Evolutionary conservation across 108 stramenopile species (phyloP).

Genomic region (Chaetoceros muelleri): DNA sequence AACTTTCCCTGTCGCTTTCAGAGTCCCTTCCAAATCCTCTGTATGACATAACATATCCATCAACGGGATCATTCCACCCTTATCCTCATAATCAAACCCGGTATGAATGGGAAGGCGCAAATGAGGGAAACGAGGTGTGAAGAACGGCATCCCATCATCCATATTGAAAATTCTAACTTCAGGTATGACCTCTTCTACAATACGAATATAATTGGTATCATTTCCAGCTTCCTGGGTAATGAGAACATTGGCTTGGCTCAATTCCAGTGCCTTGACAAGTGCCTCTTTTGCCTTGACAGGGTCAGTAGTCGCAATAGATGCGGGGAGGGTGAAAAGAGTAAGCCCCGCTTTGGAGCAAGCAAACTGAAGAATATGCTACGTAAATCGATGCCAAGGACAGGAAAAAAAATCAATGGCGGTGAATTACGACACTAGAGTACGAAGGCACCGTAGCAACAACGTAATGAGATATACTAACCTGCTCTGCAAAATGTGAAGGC

Average conservation of each 20-base stretch:
- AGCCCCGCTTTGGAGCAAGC: slow-evolving; percentile 85
- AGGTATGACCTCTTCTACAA: slow-evolving; percentile 59
- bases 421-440: too few relatives aligned
- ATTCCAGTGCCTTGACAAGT: slow-evolving; percentile 50
- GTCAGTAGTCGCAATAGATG: slow-evolving; percentile 52
- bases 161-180: slow-evolving; percentile 74
- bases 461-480: slow-evolving; percentile 43
- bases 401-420: background rate
- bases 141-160: slow-evolving; percentile 67
- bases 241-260: slow-evolving; percentile 75
- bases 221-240: slow-evolving; percentile 72
- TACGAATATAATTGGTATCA: slow-evolving; percentile 71
- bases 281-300: slow-evolving; percentile 51
- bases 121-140: slow-evolving; percentile 78
- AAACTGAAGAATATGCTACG: slow-evolving; percentile 81
- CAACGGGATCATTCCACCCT: slow-evolving; percentile 58
- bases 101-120: slow-evolving; percentile 77
- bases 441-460: background rate
- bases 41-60: slow-evolving; percentile 64
- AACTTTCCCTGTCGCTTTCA: slow-evolving; percentile 8
- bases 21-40: slow-evolving; percentile 30
- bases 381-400: too few relatives aligned
- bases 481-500: slow-evolving; percentile 71
- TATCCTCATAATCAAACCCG: slow-evolving; percentile 76
- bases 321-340: slow-evolving; percentile 68